A percentile compares a stretch with the other conserved stretches of the same genome.
phyloP scores from a whole-genome alignment of 805 yeast genomes.

The Candida insectalens region DNA sequence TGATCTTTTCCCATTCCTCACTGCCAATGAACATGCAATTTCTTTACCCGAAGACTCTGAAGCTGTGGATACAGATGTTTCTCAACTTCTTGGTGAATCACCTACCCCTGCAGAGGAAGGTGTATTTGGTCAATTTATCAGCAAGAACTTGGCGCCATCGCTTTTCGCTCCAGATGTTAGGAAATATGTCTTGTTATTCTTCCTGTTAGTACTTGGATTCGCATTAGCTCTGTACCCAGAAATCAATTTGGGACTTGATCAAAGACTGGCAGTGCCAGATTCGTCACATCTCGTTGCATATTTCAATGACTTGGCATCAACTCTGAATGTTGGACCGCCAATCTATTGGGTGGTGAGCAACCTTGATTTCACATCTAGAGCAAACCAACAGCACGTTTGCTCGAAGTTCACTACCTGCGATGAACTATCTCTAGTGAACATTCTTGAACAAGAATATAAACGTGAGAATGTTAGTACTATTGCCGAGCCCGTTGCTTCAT shows the following conservation, averaged over 20 bases:
- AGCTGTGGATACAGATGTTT: constrained; percentile 7
- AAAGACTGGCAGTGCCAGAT: constrained; percentile 75
- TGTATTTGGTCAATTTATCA: constrained; percentile 32
- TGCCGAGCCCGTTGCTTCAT: constrained; percentile 76
- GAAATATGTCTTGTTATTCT: constrained; percentile 40
- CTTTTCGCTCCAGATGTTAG: constrained; percentile 39
- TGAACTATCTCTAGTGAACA: constrained; percentile 66
- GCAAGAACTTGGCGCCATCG: constrained; percentile 47
- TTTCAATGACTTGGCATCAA: constrained; percentile 64
- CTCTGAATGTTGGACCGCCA: constrained; percentile 86
- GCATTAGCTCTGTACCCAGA: constrained; percentile 63
- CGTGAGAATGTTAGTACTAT: constrained; percentile 56
- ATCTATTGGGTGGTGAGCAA: constrained; percentile 73
- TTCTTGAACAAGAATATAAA: constrained; percentile 76
- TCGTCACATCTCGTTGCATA: constrained; percentile 77
- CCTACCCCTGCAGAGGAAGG: constrained; percentile 11
- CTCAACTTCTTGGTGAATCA: constrained; percentile 13
- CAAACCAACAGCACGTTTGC: constrained; percentile 66
- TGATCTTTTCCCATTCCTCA: constrained; percentile 53
- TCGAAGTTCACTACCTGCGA: constrained; percentile 84
- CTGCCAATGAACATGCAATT: constrained; percentile 1
- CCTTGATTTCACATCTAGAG: constrained; percentile 49
- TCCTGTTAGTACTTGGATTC: constrained; percentile 54
- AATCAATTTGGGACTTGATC: constrained; percentile 77
- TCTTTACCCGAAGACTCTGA: constrained; percentile 9